phyloP scores from a whole-genome alignment of 1,284 basidiomycete genomes.

The Pyrrhoderma lamaoense region DNA sequence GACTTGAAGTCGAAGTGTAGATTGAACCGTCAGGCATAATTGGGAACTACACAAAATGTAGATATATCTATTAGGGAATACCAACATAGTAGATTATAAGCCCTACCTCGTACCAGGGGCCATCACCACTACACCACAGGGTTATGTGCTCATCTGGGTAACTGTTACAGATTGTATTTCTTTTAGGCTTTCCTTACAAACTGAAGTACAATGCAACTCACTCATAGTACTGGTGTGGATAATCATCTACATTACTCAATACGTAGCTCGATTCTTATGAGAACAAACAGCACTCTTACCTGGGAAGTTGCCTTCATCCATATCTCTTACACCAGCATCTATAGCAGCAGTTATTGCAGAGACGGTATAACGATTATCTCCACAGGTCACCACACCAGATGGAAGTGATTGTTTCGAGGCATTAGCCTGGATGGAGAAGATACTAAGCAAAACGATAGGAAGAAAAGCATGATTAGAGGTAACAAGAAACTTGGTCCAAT shows the following conservation, averaged over 20 bases:
- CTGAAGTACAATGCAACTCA: background rate
- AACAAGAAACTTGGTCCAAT: too few species aligned
- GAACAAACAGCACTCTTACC: slow-evolving; percentile 15
- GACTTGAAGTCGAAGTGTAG: slow-evolving; percentile 22
- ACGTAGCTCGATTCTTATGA: background rate
- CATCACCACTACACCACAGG: slow-evolving; percentile 17
- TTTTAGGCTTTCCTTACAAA: background rate
- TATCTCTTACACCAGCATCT: slow-evolving; percentile 22
- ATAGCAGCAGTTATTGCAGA: slow-evolving; percentile 24
- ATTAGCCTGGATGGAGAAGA: background rate
- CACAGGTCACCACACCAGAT: slow-evolving; percentile 26
- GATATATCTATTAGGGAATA: background rate
- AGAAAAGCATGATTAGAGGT: background rate
- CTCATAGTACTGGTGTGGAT: slow-evolving; percentile 19
- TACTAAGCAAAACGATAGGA: background rate
- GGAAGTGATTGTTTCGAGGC: slow-evolving; percentile 20
- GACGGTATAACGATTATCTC: slow-evolving; percentile 23
- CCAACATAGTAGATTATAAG: background rate
- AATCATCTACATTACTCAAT: slow-evolving; percentile 10
- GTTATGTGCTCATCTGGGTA: slow-evolving; percentile 17
- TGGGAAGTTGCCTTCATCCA: slow-evolving; percentile 20
- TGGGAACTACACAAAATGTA: slow-evolving; percentile 21
- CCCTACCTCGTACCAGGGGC: slow-evolving; percentile 19
- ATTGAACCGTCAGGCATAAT: slow-evolving; percentile 23
- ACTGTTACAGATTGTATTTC: background rate